Conservation (phyloP, 2,329 filamentous ascomycete genomes). For the Cladophialophora psammophila region DNA sequence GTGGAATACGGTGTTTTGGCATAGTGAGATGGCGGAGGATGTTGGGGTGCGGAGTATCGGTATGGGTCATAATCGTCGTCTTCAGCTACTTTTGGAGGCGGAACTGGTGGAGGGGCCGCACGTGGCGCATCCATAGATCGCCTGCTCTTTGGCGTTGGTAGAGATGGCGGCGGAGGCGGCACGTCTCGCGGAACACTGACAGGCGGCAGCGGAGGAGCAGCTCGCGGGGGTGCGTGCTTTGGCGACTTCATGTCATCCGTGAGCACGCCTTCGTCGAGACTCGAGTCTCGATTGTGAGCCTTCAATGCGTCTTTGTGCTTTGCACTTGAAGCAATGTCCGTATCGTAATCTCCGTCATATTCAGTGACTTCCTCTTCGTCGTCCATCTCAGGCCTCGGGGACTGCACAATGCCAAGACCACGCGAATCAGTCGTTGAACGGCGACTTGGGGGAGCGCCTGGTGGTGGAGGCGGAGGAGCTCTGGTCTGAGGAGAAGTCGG, state of each 20-base stretch:
- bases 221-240: conserved; percentile 49
- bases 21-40: conserved; percentile 43
- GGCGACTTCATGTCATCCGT: conserved; percentile 62
- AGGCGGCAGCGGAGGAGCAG: conserved; percentile 60
- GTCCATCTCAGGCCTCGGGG: conserved; percentile 62
- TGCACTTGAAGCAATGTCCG: conserved; percentile 92
- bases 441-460: conserved; percentile 60
- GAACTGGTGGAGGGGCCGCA: conserved; percentile 69
- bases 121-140: conserved; percentile 75
- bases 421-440: conserved; percentile 66
- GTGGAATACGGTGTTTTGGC: conserved; percentile 39
- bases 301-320: conserved; percentile 93
- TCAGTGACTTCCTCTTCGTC: conserved; percentile 85
- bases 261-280: conserved; percentile 70
- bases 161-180: conserved; percentile 70
- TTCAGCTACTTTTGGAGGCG: conserved; percentile 57
- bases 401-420: conserved; percentile 40
- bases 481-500: conserved; percentile 57
- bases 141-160: conserved; percentile 65
- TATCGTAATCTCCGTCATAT: conserved; percentile 98
- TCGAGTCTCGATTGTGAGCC: conserved; percentile 77
- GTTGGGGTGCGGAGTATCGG: conserved; percentile 54
- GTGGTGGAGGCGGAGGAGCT: conserved; percentile 69
- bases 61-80: conserved; percentile 61
- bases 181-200: conserved; percentile 67